Evolutionary conservation across 164 flowering plant genomes (phyloP), one percentile per base, ranked within the genome.

Genomic region (Aristolochia contorta): DNA sequence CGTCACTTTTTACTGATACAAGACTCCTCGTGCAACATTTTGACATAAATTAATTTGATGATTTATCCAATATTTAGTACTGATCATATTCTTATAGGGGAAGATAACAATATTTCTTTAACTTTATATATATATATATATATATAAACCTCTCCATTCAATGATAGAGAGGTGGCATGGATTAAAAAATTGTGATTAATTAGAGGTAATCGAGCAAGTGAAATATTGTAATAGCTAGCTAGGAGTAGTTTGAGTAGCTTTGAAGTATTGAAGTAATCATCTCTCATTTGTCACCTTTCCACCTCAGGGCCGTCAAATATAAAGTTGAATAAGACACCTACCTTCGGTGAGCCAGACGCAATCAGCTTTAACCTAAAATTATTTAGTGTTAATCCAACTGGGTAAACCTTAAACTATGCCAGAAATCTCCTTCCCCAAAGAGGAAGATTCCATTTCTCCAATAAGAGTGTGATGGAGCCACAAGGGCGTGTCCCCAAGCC

Each of bases 281-380:
- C 56, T 12, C 7, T 53, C 32, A 24, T 16, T 19, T 19, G 54
- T 53, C 56, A 22, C 15, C 56, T 2, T 12, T 16, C 30, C 12
- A 37, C 43, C 43, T 6, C 14, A 53, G 27, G 20, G 27, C 20
- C 23, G 16, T 22, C 30, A 53, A 24, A 27, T 16, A 27, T 6
- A 53, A 53, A 53, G 56, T 22, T 53, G 56, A 53, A 53, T 23
- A 27, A 27, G 56, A 53, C 56, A 53, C 56, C 56, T 53, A 53
- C 30, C 56, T 22, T 22, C 23, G 30, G 27, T 22, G 16, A 12
- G 56, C 56, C 23, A 23, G 23, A 52, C 55, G 25, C 55, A 52
- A 52, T 53, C 16, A 8, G 16, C 23, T 53, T 5, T 10, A 16
- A 16, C 8, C 4, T 32, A 30, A 30, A 12, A 16, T 56, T 25